Percentiles rank a stretch among this genome's conserved stretches.
phyloP scores from a whole-genome alignment of 352 stramenopile species.

The Pythium utonaiense region DNA sequence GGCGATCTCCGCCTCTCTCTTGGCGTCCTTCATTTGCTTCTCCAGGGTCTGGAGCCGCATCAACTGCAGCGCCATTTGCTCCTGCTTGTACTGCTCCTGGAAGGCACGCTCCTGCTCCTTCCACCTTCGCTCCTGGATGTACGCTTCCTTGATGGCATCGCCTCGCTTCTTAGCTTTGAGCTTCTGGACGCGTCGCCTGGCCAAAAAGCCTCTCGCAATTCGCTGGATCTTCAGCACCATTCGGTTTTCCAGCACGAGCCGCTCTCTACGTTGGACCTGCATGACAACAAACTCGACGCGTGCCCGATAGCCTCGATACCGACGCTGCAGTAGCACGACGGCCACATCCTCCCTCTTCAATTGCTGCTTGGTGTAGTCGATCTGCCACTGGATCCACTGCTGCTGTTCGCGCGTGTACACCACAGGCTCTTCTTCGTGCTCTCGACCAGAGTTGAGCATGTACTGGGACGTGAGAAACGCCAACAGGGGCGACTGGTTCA shows the following conservation, averaged over 20 bases:
- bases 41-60: slow-evolving; percentile 39
- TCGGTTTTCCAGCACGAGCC: slow-evolving; percentile 27
- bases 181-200: slow-evolving; percentile 26
- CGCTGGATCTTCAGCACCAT: slow-evolving; percentile 37
- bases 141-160: slow-evolving; percentile 47
- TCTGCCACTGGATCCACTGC: slow-evolving; percentile 35
- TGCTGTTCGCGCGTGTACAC: slow-evolving; percentile 40
- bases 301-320: slow-evolving; percentile 46
- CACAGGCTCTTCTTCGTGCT: background rate
- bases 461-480: slow-evolving; percentile 49
- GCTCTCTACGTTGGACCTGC: slow-evolving; percentile 34
- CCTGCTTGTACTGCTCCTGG: slow-evolving; percentile 52
- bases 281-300: slow-evolving; percentile 38
- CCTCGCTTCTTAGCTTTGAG: slow-evolving; percentile 30
- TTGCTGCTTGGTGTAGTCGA: slow-evolving; percentile 30
- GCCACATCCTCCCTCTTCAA: slow-evolving; percentile 39
- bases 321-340: slow-evolving; percentile 48
- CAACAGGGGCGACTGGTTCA: slow-evolving; percentile 39
- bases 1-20: slow-evolving; percentile 55
- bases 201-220: slow-evolving; percentile 32
- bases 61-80: slow-evolving; percentile 60
- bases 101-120: slow-evolving; percentile 50
- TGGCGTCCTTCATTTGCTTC: slow-evolving; percentile 48
- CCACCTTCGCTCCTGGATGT: slow-evolving; percentile 54
- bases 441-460: background rate